Percentiles rank a stretch among this genome's conserved stretches.
Evolutionary conservation across 495 filamentous ascomycete species (phyloP).

Genomic region (Achaetomiella virescens): DNA sequence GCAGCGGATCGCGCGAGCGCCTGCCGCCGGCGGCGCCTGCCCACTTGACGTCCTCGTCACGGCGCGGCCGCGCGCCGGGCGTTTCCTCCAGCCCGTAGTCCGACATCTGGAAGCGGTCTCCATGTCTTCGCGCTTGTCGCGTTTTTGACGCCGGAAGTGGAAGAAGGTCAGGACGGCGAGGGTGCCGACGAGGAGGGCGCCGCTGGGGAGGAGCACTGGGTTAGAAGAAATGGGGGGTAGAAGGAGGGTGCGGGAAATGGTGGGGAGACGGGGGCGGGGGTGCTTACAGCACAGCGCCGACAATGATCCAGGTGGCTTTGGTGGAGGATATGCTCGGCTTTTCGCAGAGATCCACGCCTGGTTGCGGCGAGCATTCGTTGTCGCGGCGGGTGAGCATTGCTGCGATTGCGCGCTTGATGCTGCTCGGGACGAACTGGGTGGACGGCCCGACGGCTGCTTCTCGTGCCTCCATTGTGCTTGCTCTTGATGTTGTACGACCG

Average conservation of each 20-base stretch:
- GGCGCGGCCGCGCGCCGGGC: background rate
- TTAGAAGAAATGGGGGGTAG: too few relatives aligned
- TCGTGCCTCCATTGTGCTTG: background rate
- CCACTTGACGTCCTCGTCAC: slow-evolving; percentile 4
- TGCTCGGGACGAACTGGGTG: background rate
- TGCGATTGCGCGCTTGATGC: slow-evolving; percentile 13
- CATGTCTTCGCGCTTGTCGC: slow-evolving; percentile 23
- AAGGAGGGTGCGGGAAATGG: background rate
- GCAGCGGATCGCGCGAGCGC: slow-evolving; percentile 8
- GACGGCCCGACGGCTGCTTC: background rate
- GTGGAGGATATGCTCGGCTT: slow-evolving; percentile 22
- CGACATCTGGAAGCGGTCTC: slow-evolving; percentile 21
- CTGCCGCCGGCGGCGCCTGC: too few relatives aligned
- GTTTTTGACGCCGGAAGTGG: slow-evolving; percentile 21
- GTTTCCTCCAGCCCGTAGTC: slow-evolving; percentile 27
- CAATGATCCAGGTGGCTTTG: slow-evolving; percentile 20
- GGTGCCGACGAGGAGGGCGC: slow-evolving; percentile 13
- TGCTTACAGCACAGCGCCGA: slow-evolving; percentile 25
- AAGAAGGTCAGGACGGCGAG: slow-evolving; percentile 17
- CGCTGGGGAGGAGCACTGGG: slow-evolving; percentile 17
- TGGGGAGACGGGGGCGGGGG: too few relatives aligned
- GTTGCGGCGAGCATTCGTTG: slow-evolving; percentile 11
- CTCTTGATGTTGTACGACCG: slow-evolving; percentile 5
- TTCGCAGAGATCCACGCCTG: slow-evolving; percentile 23
- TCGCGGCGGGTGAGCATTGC: slow-evolving; percentile 16